These are phyloP conservation scores for Saccharomyces pastorianus DNA, from an alignment of 1,139 yeast genomes.

Conservation along the genomic window DNA sequence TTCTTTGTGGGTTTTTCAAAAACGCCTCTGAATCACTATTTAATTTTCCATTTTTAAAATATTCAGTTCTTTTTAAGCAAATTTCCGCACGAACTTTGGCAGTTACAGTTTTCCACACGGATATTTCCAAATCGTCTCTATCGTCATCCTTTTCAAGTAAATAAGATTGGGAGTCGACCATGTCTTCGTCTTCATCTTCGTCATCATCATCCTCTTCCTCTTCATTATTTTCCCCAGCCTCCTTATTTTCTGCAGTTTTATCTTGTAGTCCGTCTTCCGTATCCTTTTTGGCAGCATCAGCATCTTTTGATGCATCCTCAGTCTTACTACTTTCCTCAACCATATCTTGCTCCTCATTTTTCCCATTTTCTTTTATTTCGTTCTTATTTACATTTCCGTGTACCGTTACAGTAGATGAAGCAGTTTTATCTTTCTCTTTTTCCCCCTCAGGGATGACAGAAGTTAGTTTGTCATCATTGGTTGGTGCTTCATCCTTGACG, in stretches of 20 bases:
- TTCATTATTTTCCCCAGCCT: neutral
- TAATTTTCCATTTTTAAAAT: slow-evolving; percentile 51
- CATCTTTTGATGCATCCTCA: neutral
- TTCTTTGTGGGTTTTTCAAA: slow-evolving; percentile 49
- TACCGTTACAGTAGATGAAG: neutral
- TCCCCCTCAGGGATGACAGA: neutral
- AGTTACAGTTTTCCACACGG: slow-evolving; percentile 74
- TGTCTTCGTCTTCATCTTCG: slow-evolving; percentile 29
- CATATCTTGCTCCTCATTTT: neutral
- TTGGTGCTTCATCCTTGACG: neutral
- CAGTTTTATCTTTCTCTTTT: neutral
- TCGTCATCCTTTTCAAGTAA: slow-evolving; percentile 42
- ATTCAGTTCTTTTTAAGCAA: slow-evolving; percentile 57
- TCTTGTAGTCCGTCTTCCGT: neutral
- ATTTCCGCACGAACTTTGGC: slow-evolving; percentile 73
- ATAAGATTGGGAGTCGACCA: slow-evolving; percentile 25
- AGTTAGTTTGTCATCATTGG: neutral
- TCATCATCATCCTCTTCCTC: slow-evolving; percentile 28
- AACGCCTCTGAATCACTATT: slow-evolving; percentile 65
- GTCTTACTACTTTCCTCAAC: neutral
- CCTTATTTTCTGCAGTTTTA: neutral
- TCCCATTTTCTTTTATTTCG: neutral
- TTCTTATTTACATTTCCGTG: neutral
- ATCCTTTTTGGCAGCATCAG: neutral
- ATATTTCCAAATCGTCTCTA: slow-evolving; percentile 60